Evolutionary conservation across 352 stramenopile species (phyloP), one percentile per base, ranked within the genome.

Genomic region (Globisporangium cederbergense): DNA sequence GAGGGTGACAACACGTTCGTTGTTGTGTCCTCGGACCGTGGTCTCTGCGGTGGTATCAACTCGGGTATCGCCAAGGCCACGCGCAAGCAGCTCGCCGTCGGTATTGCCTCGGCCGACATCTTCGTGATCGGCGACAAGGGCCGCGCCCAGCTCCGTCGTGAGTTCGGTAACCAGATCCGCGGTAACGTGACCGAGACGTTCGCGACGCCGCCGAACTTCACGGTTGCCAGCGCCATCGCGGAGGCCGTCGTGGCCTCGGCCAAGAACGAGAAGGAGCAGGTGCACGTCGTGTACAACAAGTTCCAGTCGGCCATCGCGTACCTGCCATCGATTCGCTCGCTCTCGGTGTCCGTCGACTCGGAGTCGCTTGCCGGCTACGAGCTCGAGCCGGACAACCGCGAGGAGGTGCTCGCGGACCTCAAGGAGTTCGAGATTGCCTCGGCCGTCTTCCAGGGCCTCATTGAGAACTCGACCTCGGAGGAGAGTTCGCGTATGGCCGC

Each of bases 41-140:
- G 98, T 77, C 94, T 99, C 50, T 99, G 98, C 81, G 98, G 98
- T 76, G 97, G 97, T 81, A 90, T 99, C 72, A 99, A 99, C 91
- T 97, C 90, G 54, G 98, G 93, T 77, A 95, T 99, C 59, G 88
- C 95, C 71, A 97, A 98, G 82, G 76, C 75, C 40, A 71, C 86
- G 56, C 95, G 89, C 77, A 88, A 79, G 72, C 88, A 94, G 70
- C 64, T 98, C n/a, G 68, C 79, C 0, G 73, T 91, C 43, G 58
- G 85, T 6, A 74, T 72, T 40, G 71, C 92, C 65, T 81, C 90
- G 51, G 55, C 74, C 25, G 93, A 98, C 69, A 72, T 99, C 58
- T 95, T 98, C 55, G 72, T 99, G 30, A 91, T 99, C 71, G 97
- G 97, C 52, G 97, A 99, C 71, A 99, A 99, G 87, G 96, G 93